Evolutionary conservation across 164 flowering plant genomes (phyloP).

Genomic region (Annona cherimola): DNA sequence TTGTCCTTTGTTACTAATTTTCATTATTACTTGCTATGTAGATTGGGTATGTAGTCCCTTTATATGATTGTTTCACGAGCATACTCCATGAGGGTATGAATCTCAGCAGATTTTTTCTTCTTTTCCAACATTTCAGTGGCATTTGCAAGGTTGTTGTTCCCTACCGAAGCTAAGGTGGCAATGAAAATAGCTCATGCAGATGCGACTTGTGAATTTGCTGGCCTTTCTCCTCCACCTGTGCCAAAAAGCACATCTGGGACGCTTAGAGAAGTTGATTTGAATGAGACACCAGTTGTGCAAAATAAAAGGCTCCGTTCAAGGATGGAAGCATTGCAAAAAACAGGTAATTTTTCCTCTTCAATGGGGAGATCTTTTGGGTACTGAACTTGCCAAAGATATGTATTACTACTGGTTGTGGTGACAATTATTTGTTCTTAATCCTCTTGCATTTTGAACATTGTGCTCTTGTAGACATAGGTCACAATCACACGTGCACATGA

Average conservation of each 20-base stretch:
- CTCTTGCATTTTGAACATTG: too few relatives aligned
- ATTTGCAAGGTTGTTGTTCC: conserved; percentile 34
- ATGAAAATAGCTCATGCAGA: conserved; percentile 61
- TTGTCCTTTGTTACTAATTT: too few relatives aligned
- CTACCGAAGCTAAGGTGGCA: conserved; percentile 62
- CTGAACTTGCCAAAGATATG: too few relatives aligned
- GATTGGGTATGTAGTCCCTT: too few relatives aligned
- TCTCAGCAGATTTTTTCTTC: background rate
- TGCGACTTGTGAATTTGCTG: conserved; percentile 40
- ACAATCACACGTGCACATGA: too few relatives aligned
- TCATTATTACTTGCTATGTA: too few relatives aligned
- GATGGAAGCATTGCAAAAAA: conserved; percentile 49
- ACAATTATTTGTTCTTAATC: too few relatives aligned
- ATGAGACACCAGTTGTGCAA: conserved; percentile 48
- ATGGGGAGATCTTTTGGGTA: too few relatives aligned
- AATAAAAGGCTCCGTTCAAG: conserved; percentile 39
- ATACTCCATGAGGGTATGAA: background rate
- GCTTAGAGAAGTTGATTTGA: conserved; percentile 50
- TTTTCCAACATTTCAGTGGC: conserved; percentile 11
- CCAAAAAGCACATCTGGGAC: conserved; percentile 38
- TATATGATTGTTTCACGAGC: too few relatives aligned
- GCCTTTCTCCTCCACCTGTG: conserved; percentile 22
- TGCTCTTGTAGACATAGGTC: too few relatives aligned
- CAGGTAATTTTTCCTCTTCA: conserved; percentile 32
- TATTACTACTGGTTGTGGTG: too few relatives aligned